Evolutionary conservation across 257 asterid species (phyloP).

Genomic region (Striga asiatica): DNA sequence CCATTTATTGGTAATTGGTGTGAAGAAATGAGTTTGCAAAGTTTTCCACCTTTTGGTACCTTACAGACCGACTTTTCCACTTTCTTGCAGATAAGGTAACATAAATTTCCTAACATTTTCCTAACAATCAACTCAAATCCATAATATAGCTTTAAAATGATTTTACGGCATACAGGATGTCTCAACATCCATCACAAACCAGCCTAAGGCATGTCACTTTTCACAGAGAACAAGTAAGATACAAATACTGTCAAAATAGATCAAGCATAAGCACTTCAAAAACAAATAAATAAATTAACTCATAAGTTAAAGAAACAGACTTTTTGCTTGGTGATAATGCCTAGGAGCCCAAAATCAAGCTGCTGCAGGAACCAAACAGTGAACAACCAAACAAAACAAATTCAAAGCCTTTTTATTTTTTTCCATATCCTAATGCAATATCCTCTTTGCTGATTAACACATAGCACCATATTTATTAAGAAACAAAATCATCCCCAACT

Average conservation of each 20-base stretch:
- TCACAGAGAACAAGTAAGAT: background rate
- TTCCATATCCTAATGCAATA: background rate
- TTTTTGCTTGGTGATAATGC: too few relatives aligned
- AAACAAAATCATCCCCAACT: background rate
- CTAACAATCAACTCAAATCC: background rate
- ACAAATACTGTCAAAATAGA: background rate
- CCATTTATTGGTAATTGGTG: background rate
- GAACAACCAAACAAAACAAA: background rate
- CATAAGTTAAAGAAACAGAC: too few relatives aligned
- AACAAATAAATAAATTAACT: background rate
- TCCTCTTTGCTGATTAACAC: background rate
- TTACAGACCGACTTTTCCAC: background rate
- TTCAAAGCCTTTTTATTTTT: background rate
- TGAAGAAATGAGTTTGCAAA: background rate
- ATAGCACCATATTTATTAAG: background rate
- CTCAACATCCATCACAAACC: too few relatives aligned
- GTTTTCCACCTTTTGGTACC: slow-evolving; percentile 1
- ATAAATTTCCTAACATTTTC: background rate
- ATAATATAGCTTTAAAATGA: too few relatives aligned
- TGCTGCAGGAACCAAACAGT: too few relatives aligned
- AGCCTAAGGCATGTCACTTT: too few relatives aligned
- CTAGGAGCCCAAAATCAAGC: too few relatives aligned
- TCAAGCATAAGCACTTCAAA: background rate
- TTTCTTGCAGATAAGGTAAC: background rate
- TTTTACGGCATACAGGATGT: too few relatives aligned